Percentiles rank a stretch among this genome's conserved stretches.
These are phyloP conservation scores for Curvularia eragrostidis DNA, from an alignment of 2,329 filamentous ascomycete species.

Conservation along the genomic window DNA sequence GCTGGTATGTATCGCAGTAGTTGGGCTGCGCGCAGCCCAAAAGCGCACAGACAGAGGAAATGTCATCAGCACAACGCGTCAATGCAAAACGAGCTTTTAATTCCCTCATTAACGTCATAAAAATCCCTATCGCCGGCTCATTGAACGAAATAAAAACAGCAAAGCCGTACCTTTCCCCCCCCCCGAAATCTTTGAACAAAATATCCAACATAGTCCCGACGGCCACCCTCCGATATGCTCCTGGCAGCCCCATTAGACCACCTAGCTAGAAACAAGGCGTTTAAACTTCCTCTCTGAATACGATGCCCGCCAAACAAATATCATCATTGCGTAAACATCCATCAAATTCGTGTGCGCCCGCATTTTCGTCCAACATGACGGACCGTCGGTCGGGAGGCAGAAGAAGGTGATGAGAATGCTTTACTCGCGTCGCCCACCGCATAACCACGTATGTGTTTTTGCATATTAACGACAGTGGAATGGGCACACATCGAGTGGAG, in stretches of 20 bases:
- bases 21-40: background rate
- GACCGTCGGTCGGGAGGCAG: slow-evolving; percentile 19
- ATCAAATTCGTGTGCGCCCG: slow-evolving; percentile 38
- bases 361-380: slow-evolving; percentile 37
- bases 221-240: slow-evolving; percentile 18
- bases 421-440: slow-evolving; percentile 25
- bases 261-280: slow-evolving; percentile 34
- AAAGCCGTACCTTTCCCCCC: slow-evolving; percentile 22
- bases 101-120: slow-evolving; percentile 49
- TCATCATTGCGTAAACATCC: slow-evolving; percentile 36
- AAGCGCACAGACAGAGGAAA: background rate
- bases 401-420: slow-evolving; percentile 13
- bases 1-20: background rate
- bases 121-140: slow-evolving; percentile 29
- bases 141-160: slow-evolving; percentile 37
- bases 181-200: slow-evolving; percentile 14
- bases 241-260: slow-evolving; percentile 23
- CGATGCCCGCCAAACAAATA: slow-evolving; percentile 31
- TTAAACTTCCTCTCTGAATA: slow-evolving; percentile 22
- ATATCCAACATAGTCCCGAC: slow-evolving; percentile 18
- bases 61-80: slow-evolving; percentile 1
- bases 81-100: slow-evolving; percentile 44
- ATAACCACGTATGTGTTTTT: slow-evolving; percentile 25
- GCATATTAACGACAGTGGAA: slow-evolving; percentile 16
- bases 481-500: slow-evolving; percentile 19